Evolutionary conservation across 2,329 filamentous ascomycete genomes (phyloP).

Genomic region (Aspergillus piperis): DNA sequence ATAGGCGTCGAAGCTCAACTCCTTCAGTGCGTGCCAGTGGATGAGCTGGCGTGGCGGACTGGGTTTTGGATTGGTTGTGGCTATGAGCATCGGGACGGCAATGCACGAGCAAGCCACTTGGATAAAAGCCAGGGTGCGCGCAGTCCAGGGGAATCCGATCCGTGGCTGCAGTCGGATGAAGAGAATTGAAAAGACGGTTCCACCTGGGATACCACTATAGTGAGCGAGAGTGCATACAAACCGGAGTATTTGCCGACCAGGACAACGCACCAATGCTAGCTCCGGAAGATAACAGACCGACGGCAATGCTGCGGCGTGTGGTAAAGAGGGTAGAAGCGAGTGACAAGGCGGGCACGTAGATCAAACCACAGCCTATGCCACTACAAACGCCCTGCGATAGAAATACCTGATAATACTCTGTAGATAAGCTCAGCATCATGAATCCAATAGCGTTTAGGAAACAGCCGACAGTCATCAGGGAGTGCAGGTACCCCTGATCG

Average conservation of each 20-base stretch:
- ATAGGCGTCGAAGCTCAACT: conserved; percentile 6
- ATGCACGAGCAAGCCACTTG: conserved; percentile 8
- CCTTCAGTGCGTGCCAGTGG: conserved; percentile 10
- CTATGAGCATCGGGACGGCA: conserved; percentile 7
- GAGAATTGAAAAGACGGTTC: conserved; percentile 15
- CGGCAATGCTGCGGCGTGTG: conserved; percentile 52
- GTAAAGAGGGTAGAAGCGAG: conserved; percentile 63
- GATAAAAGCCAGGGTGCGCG: conserved; percentile 12
- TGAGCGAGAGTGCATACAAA: not conserved
- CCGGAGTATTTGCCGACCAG: not conserved
- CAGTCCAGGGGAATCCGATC: conserved; percentile 14
- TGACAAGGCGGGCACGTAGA: conserved; percentile 61
- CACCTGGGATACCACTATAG: not conserved
- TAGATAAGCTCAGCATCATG: conserved; percentile 48
- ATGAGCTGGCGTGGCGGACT: conserved; percentile 7
- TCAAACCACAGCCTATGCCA: conserved; percentile 55
- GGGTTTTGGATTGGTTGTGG: conserved; percentile 2
- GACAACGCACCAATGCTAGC: conserved; percentile 14
- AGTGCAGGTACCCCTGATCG: conserved; percentile 44
- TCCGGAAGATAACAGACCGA: conserved; percentile 57
- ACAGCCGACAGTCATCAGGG: conserved; percentile 41
- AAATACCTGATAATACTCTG: conserved; percentile 48
- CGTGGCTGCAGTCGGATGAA: conserved; percentile 9
- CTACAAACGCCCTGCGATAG: conserved; percentile 49
- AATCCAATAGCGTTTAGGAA: conserved; percentile 45